phyloP scores from a whole-genome alignment of 177 flowering plant species.

The Telopea speciosissima region DNA sequence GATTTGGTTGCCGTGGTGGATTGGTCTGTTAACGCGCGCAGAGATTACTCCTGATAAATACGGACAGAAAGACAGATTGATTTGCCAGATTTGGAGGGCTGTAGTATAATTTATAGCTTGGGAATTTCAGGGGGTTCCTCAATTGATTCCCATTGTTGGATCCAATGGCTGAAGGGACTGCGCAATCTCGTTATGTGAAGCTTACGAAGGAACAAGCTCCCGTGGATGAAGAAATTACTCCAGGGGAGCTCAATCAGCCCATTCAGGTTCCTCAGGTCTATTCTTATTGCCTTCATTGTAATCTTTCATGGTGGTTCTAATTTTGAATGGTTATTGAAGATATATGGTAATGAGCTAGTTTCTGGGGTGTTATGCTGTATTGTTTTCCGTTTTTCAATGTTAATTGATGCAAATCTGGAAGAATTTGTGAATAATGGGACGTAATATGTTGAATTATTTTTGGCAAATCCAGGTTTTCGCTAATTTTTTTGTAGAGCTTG shows the following conservation, averaged over 20 bases:
- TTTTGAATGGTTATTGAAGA: not conserved
- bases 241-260: slow-evolving; percentile 81
- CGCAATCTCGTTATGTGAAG: slow-evolving; percentile 50
- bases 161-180: slow-evolving; percentile 44
- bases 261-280: slow-evolving; percentile 58
- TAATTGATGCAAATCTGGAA: not conserved
- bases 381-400: not conserved
- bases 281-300: not conserved
- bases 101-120: not conserved
- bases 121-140: not conserved
- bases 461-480: not conserved
- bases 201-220: slow-evolving; percentile 52
- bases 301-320: too few species aligned
- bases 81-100: not conserved
- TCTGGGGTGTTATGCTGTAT: too few species aligned
- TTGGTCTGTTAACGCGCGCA: not conserved
- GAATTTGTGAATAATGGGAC: not conserved
- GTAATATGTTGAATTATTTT: not conserved
- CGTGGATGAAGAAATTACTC: slow-evolving; percentile 51
- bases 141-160: slow-evolving; percentile 3
- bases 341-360: too few species aligned
- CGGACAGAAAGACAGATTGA: not conserved
- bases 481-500: too few species aligned
- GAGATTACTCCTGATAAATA: not conserved
- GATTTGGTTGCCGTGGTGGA: not conserved